Evolutionary conservation across 1,284 basidiomycete species (phyloP), one percentile per base, ranked within the genome.

Genomic region (Ustilago bromivora): DNA sequence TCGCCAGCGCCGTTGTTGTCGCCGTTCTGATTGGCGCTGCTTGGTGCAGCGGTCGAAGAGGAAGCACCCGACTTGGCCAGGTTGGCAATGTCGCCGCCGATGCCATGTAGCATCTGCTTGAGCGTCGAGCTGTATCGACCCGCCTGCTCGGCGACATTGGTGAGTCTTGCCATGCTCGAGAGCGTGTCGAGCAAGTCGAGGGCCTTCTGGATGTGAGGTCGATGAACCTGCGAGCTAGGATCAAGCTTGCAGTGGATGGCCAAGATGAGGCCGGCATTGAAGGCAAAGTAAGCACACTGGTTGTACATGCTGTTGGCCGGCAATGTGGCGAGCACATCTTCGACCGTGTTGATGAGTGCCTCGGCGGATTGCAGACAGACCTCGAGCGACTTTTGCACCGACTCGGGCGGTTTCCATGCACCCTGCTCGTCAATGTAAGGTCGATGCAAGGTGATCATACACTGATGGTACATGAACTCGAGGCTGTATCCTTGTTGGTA

Each of bases 371-470:
- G 66, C 66, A 80, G 61, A 56, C 79, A 80, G 19, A 75, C 69
- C 57, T 80, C 76, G 57, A 80, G 73, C 63, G 65, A 73, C 61
- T 76, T 76, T 57, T 76, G 72, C 38, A 77, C 77, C 65, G 70
- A 72, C 66, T 76, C 75, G 54, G 77, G 73, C 49, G 72, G 72
- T 53, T 69, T 76, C 74, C 80, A 78, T 1, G 72, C 68, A 28
- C 78, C 75, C n/a, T 70, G 69, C 65, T 74, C 80, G 61, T 82
- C 80, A 41, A 76, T 68, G 64, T 82, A 79, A 17, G 80, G 81
- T 38, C 81, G 58, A 57, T 81, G 80, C 46, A 82, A 68, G 13
- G 74, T 71, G 38, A 81, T 79, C 66, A 73, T 74, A 55, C 71
- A 71, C 55, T 74, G 78, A n/a, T 71, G 68, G 55, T 71, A 81